Evolutionary conservation across 2,329 filamentous ascomycete genomes (phyloP).

Genomic region (Dothistroma septosporum): DNA sequence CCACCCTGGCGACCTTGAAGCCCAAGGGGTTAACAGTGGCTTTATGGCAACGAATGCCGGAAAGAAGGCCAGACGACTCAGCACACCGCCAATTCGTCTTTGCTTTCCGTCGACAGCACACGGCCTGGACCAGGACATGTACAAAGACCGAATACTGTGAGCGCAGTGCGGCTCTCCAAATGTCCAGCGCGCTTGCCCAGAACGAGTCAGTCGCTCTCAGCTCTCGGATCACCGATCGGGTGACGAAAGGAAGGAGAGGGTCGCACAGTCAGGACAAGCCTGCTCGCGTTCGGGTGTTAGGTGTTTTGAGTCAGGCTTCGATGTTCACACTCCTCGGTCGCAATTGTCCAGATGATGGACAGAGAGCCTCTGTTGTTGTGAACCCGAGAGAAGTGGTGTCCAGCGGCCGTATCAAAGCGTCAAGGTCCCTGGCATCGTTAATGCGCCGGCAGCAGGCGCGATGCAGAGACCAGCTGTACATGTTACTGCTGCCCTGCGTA

Average conservation of each 20-base stretch:
- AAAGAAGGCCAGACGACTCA: not conserved
- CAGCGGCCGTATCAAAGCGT: constrained; percentile 5
- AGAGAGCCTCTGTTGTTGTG: not conserved
- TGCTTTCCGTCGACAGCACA: not conserved
- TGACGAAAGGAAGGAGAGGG: constrained; percentile 9
- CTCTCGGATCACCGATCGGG: constrained; percentile 12
- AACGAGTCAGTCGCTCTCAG: constrained; percentile 12
- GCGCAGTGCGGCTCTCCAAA: constrained; percentile 11
- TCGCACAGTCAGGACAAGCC: constrained; percentile 13
- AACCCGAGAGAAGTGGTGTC: not conserved
- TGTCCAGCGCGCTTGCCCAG: constrained; percentile 9
- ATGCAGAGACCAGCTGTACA: constrained; percentile 16
- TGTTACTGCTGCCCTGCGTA: constrained; percentile 15
- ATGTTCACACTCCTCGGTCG: not conserved
- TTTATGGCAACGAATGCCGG: constrained; percentile 5
- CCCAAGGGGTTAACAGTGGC: not conserved
- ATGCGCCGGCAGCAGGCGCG: constrained; percentile 17
- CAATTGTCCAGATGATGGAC: not conserved
- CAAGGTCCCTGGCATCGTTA: constrained; percentile 15
- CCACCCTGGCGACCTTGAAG: not conserved
- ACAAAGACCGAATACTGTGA: not conserved
- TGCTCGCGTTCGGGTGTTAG: constrained; percentile 11
- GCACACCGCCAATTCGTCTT: constrained; percentile 2
- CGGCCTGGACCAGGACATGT: not conserved
- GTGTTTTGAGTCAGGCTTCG: constrained; percentile 10